Conservation (phyloP, 306 rosid species). For the Sphenostylis stenocarpa region DNA sequence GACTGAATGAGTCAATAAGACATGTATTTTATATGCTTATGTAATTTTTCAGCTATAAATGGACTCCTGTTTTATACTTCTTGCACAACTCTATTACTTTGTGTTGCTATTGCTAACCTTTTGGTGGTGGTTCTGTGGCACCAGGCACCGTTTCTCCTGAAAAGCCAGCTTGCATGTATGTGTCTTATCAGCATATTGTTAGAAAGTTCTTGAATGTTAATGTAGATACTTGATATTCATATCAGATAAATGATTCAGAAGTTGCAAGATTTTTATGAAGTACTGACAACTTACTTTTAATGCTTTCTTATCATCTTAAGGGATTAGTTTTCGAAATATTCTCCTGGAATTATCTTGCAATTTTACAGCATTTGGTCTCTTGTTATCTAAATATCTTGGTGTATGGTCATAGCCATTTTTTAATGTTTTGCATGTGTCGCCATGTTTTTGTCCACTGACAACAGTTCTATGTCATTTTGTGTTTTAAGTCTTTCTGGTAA, state of each 20-base stretch:
- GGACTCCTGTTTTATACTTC: constrained; percentile 32
- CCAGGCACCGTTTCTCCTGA: constrained; percentile 20
- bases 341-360: constrained; percentile 12
- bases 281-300: constrained; percentile 4
- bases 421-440: neutral
- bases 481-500: neutral
- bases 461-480: neutral
- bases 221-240: neutral
- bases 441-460: neutral
- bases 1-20: constrained; percentile 40
- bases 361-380: neutral
- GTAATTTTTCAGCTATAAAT: constrained; percentile 30
- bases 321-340: neutral
- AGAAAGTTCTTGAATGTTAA: neutral
- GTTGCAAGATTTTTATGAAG: constrained; percentile 7
- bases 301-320: constrained; percentile 15
- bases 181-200: neutral
- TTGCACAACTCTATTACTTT: constrained; percentile 17
- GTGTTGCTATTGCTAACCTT: constrained; percentile 29
- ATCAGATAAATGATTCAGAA: neutral
- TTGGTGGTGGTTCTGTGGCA: constrained; percentile 23
- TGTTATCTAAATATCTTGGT: neutral
- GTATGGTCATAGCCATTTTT: neutral
- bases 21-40: constrained; percentile 36
- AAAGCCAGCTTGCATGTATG: constrained; percentile 20